These are phyloP conservation scores for Isoetes engelmannii DNA, from an alignment of 83 land plant genomes.

Conservation along the genomic window DNA sequence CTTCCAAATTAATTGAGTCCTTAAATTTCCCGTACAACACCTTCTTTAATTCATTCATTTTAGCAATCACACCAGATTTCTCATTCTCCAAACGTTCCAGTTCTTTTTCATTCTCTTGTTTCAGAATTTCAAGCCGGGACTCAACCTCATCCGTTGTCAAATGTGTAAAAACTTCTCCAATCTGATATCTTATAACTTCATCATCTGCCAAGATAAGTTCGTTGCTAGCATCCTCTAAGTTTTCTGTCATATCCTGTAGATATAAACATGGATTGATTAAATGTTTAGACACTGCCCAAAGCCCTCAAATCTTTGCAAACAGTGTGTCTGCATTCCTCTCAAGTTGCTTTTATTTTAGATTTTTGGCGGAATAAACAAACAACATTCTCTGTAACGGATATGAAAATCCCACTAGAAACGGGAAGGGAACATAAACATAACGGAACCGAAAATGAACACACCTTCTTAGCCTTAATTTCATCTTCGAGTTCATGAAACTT, in stretches of 20 bases:
- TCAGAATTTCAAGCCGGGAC: conserved; percentile 57
- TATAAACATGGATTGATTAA: not conserved
- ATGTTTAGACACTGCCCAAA: too few species aligned
- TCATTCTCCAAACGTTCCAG: conserved; percentile 78
- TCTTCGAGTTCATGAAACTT: conserved; percentile 93
- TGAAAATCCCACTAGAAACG: too few species aligned
- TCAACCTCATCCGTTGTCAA: conserved; percentile 82
- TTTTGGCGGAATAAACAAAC: too few species aligned
- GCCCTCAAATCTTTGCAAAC: too few species aligned
- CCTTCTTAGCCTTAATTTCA: conserved; percentile 86
- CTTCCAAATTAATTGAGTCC: conserved; percentile 94
- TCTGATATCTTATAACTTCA: conserved; percentile 75
- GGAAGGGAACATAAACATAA: too few species aligned
- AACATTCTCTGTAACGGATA: too few species aligned
- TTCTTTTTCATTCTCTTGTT: conserved; percentile 53
- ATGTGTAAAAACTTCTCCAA: conserved; percentile 91
- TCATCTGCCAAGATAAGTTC: conserved; percentile 87
- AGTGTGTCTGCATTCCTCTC: too few species aligned
- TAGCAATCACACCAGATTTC: conserved; percentile 60
- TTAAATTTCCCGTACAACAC: conserved; percentile 84
- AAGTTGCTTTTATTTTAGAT: too few species aligned
- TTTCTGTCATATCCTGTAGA: conserved; percentile 72
- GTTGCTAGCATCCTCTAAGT: conserved; percentile 91
- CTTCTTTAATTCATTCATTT: conserved; percentile 76
- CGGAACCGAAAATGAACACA: not conserved